Percentiles rank a stretch among this genome's conserved stretches.
phyloP scores from a whole-genome alignment of 129 eudicot species.

The Helianthus tuberosus region DNA sequence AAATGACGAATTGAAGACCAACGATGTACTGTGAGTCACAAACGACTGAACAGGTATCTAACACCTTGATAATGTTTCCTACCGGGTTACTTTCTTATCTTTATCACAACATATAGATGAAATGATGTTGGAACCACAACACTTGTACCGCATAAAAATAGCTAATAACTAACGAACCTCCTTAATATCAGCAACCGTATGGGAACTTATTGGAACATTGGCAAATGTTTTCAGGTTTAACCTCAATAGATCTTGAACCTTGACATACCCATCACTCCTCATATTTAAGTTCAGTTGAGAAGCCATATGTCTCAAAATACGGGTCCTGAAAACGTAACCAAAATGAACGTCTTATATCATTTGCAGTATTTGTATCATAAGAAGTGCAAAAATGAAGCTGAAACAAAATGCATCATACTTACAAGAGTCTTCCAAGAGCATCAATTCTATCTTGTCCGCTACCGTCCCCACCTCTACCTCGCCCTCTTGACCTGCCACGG shows the following conservation, averaged over 20 bases:
- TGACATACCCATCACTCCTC: slow-evolving; percentile 91
- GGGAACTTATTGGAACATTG: slow-evolving; percentile 66
- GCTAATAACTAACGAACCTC: slow-evolving; percentile 52
- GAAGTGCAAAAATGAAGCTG: neutral
- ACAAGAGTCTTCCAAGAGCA: slow-evolving; percentile 94
- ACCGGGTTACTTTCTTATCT: neutral
- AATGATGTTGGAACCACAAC: neutral
- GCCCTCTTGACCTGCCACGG: slow-evolving; percentile 50
- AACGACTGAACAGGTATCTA: neutral
- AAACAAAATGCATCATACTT: slow-evolving; percentile 32
- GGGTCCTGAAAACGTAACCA: slow-evolving; percentile 51
- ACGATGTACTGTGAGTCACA: slow-evolving; percentile 4
- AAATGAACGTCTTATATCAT: slow-evolving; percentile 9
- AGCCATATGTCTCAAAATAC: slow-evolving; percentile 88
- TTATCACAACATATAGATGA: slow-evolving; percentile 1
- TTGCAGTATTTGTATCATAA: slow-evolving; percentile 4
- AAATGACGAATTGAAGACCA: neutral
- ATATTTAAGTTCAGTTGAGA: slow-evolving; percentile 69
- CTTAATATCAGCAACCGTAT: slow-evolving; percentile 72
- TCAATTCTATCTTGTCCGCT: slow-evolving; percentile 67
- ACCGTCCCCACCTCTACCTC: slow-evolving; percentile 64
- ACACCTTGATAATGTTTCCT: neutral
- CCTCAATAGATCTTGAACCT: slow-evolving; percentile 73
- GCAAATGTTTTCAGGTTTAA: slow-evolving; percentile 77
- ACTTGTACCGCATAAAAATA: neutral